Conservation (phyloP, 1,139 yeast species). For the Yamadazyma spencermartinsiae region DNA sequence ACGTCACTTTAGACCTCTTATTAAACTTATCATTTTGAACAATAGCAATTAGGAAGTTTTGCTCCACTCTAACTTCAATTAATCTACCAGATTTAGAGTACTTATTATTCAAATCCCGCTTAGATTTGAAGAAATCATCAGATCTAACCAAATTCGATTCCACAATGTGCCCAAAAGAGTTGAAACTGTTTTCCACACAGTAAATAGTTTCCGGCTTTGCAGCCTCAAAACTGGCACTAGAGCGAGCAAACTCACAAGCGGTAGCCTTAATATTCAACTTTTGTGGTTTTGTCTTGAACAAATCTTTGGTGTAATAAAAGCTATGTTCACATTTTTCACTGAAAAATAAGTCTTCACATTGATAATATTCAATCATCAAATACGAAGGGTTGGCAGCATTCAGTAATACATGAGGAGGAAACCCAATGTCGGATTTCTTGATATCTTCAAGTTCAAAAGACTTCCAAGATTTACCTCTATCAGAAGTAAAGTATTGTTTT, state of each 20-base stretch:
- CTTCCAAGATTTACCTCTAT: slow-evolving; percentile 61
- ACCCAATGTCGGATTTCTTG: slow-evolving; percentile 12
- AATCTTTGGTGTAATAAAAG: slow-evolving; percentile 55
- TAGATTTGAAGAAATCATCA: slow-evolving; percentile 54
- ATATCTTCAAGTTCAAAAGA: slow-evolving; percentile 29
- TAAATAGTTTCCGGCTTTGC: slow-evolving; percentile 47
- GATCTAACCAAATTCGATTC: slow-evolving; percentile 46
- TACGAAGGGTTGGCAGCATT: slow-evolving; percentile 43
- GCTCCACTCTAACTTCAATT: slow-evolving; percentile 48
- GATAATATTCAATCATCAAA: slow-evolving; percentile 37
- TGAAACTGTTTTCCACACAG: slow-evolving; percentile 47
- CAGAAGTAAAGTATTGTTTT: slow-evolving; percentile 52
- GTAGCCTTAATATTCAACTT: slow-evolving; percentile 31
- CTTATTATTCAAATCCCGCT: slow-evolving; percentile 21
- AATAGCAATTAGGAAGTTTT: slow-evolving; percentile 53
- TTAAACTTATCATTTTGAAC: slow-evolving; percentile 51
- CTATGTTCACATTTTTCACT: slow-evolving; percentile 31
- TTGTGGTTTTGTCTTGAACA: slow-evolving; percentile 45
- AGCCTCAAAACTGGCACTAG: slow-evolving; percentile 36
- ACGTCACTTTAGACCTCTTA: slow-evolving; percentile 38
- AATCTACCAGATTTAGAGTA: slow-evolving; percentile 39
- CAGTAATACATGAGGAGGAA: slow-evolving; percentile 27
- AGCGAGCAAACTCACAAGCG: slow-evolving; percentile 55
- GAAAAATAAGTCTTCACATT: slow-evolving; percentile 31
- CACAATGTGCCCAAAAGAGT: slow-evolving; percentile 45